Evolutionary conservation across 257 asterid genomes (phyloP).

Genomic region (Salvia miltiorrhiza): DNA sequence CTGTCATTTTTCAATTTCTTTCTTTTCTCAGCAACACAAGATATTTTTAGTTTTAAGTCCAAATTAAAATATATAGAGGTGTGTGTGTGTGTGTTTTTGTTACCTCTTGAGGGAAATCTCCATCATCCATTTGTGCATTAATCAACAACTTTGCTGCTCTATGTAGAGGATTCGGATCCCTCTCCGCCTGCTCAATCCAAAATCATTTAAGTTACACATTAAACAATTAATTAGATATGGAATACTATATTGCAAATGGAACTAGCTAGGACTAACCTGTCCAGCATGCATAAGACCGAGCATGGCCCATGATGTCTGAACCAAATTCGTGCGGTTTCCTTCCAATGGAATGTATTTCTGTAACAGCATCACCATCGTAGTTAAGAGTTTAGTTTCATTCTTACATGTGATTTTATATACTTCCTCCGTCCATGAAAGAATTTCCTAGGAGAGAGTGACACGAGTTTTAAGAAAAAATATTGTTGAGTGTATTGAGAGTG

Average conservation of each 20-base stretch:
- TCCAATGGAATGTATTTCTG: constrained; percentile 76
- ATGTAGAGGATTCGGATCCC: constrained; percentile 72
- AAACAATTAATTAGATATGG: too few relatives aligned
- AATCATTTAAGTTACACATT: not conserved
- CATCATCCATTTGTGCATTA: constrained; percentile 77
- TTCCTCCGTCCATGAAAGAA: too few relatives aligned
- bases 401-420: too few relatives aligned
- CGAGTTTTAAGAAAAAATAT: too few relatives aligned
- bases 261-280: constrained; percentile 51
- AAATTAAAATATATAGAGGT: too few relatives aligned
- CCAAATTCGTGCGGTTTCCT: constrained; percentile 73
- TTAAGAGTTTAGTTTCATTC: not conserved
- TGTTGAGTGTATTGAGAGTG: too few relatives aligned
- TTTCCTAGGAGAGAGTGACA: too few relatives aligned
- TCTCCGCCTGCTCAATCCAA: constrained; percentile 39
- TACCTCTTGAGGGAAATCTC: constrained; percentile 87
- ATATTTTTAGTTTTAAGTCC: too few relatives aligned
- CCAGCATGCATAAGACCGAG: constrained; percentile 70
- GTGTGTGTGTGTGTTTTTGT: not conserved
- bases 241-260: not conserved
- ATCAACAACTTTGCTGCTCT: constrained; percentile 70
- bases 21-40: not conserved
- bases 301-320: constrained; percentile 91
- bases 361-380: not conserved
- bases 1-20: constrained; percentile 22